phyloP scores from a whole-genome alignment of 805 yeast species.

The Candida ovalis region DNA sequence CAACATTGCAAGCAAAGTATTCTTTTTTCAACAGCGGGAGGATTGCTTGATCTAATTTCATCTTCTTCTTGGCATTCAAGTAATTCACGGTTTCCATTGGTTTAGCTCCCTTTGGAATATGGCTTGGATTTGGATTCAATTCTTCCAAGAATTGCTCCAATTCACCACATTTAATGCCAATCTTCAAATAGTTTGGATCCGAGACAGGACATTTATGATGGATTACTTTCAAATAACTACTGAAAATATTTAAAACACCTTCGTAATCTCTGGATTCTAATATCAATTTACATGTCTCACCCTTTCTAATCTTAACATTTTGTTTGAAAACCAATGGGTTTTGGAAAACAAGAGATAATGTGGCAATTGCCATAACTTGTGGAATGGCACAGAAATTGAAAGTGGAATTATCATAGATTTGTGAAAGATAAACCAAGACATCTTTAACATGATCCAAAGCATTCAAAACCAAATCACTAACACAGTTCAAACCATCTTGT shows the following conservation, averaged over 20 bases:
- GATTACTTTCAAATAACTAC: constrained; percentile 66
- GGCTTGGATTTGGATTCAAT: constrained; percentile 54
- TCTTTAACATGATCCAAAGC: constrained; percentile 76
- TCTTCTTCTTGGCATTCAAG: constrained; percentile 42
- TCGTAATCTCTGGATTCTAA: constrained; percentile 68
- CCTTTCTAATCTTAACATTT: constrained; percentile 87
- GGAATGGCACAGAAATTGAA: constrained; percentile 97
- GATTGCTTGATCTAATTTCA: constrained; percentile 33
- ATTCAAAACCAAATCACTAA: constrained; percentile 75
- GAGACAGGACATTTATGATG: constrained; percentile 73
- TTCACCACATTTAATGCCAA: constrained; percentile 83
- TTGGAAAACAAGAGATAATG: constrained; percentile 79
- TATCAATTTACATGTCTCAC: constrained; percentile 76
- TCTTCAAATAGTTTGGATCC: constrained; percentile 82
- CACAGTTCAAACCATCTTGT: constrained; percentile 64
- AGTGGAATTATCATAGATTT: constrained; percentile 73
- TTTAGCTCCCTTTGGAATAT: constrained; percentile 53
- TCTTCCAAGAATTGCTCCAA: constrained; percentile 84
- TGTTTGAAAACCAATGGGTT: constrained; percentile 67
- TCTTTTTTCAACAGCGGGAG: constrained; percentile 16
- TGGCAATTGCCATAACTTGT: constrained; percentile 98
- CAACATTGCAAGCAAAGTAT: constrained; percentile 8
- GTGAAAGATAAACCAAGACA: constrained; percentile 68
- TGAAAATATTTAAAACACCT: constrained; percentile 74
- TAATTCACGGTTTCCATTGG: constrained; percentile 44